Evolutionary conservation across 768 basidiomycete genomes (phyloP), one percentile per base, ranked within the genome.

Genomic region (Xerocomus brunneocitrinus): DNA sequence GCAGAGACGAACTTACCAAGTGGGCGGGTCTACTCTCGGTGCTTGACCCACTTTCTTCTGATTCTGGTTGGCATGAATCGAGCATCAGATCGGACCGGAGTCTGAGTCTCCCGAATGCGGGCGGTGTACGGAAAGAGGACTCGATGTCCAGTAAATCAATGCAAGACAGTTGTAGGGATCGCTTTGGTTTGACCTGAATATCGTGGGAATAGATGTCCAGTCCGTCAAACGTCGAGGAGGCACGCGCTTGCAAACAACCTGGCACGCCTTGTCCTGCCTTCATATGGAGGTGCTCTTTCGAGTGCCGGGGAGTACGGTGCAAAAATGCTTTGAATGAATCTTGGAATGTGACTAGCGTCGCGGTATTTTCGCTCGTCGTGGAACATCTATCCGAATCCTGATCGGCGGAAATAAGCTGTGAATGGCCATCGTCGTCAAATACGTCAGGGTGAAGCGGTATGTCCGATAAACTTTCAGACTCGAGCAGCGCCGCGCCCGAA

Each of bases 401-500:
- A 47, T 66, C 62, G 30, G 35, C 28, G 4, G 57, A 24, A 35
- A 55, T 52, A 3, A 49, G 28, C 16, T 61, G 67, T 16, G 56
- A 50, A 9, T 32, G n/a, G 14, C 53, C 46, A 7, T 64, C 67
- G 9, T 58, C 62, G 19, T 68, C 56, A 16, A 53, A 59, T 3
- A 45, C 8, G 41, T 59, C 59, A 3, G 58, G 36, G 25, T 47
- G 59, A 8, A 58, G 8, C 0, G 49, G 40, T 16, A 35, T 39
- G n/a, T 46, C 49, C 39, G 58, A 58, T 47, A 19, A 22, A 27
- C 55, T 40, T 19, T 70, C 68, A 16, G 62, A 50, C 35, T 73
- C 70, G 28, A 79, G 66, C 34, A 83, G 73, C 47, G 71, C 66
- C 27, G 78, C 74, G 27, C 76, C 78, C 1, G 81, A 81, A 62